phyloP scores from a whole-genome alignment of 2,329 filamentous ascomycete genomes.

The Aspergillus sp. region DNA sequence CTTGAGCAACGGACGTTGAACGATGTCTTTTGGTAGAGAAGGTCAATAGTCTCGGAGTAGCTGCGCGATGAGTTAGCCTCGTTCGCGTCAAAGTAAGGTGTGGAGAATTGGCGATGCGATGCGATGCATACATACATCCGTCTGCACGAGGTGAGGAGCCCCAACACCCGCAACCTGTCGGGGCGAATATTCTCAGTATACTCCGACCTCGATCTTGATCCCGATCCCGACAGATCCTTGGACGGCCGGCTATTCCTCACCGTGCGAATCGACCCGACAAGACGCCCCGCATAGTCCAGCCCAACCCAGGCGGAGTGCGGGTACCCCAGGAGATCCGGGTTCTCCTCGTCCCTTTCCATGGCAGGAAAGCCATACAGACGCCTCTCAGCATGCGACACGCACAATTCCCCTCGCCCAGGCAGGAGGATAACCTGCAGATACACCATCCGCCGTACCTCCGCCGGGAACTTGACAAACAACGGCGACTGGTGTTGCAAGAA shows the following conservation, averaged over 20 bases:
- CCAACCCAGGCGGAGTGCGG: background rate
- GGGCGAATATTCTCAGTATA: no score
- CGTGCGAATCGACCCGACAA: background rate
- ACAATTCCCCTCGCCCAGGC: background rate
- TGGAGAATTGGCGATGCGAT: background rate
- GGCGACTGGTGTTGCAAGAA: background rate
- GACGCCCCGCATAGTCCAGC: background rate
- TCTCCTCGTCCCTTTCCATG: background rate
- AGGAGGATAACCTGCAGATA: background rate
- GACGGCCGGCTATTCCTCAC: background rate
- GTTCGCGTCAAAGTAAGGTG: background rate
- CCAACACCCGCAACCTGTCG: background rate
- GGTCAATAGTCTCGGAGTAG: background rate
- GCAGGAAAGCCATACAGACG: background rate
- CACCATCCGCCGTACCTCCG: background rate
- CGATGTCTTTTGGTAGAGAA: background rate
- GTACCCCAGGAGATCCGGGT: background rate
- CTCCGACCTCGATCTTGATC: no score
- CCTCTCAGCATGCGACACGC: background rate
- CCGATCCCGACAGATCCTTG: background rate
- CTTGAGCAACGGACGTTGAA: background rate
- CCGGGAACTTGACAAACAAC: background rate
- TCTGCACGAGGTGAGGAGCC: background rate
- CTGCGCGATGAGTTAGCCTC: background rate
- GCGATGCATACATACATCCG: background rate